These are phyloP conservation scores for Choanephora cucurbitarum DNA, from an alignment of 371 early-diverging fungal genomes.

Conservation along the genomic window DNA sequence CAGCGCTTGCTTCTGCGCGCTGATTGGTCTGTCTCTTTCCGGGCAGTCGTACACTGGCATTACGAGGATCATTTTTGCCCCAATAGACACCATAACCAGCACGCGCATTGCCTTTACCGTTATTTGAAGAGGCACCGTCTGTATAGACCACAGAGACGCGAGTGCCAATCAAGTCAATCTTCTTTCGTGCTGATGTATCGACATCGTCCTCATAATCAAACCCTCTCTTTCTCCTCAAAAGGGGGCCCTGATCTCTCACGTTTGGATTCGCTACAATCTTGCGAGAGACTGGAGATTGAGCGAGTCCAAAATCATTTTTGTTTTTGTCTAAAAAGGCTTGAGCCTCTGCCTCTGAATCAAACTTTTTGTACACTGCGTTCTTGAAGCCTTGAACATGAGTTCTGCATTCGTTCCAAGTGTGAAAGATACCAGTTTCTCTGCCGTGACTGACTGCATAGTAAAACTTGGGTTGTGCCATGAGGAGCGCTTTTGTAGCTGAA, in stretches of 20 bases:
- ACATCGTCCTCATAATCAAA: neutral
- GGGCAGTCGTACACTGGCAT: slow-evolving; percentile 65
- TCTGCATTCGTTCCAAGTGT: slow-evolving; percentile 65
- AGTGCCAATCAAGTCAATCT: neutral
- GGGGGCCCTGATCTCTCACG: neutral
- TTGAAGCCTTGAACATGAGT: slow-evolving; percentile 53
- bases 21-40: slow-evolving; percentile 80
- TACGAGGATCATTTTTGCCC: slow-evolving; percentile 73
- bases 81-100: slow-evolving; percentile 90
- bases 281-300: slow-evolving; percentile 1
- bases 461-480: neutral
- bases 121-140: slow-evolving; percentile 75
- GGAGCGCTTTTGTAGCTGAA: slow-evolving; percentile 1
- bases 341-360: slow-evolving; percentile 52
- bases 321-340: slow-evolving; percentile 33
- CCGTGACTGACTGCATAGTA: slow-evolving; percentile 68
- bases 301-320: slow-evolving; percentile 13
- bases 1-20: slow-evolving; percentile 83
- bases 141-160: slow-evolving; percentile 60
- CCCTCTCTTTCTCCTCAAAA: neutral
- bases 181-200: neutral
- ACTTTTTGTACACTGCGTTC: slow-evolving; percentile 65
- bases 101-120: slow-evolving; percentile 61
- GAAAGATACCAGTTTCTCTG: slow-evolving; percentile 55
- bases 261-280: neutral